phyloP scores from a whole-genome alignment of 305 asterid species.

The Solanum hybrid region DNA sequence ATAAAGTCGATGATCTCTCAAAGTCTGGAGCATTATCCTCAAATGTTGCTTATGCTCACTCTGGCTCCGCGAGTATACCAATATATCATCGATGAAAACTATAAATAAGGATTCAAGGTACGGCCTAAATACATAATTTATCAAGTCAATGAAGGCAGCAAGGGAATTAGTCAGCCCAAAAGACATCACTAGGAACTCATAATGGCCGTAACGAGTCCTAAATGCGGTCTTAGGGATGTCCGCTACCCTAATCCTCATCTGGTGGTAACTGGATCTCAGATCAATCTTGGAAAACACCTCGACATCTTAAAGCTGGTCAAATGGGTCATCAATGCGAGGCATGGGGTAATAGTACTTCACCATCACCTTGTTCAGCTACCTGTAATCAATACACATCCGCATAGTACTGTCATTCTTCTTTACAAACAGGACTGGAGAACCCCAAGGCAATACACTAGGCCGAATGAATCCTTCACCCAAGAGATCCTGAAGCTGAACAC shows the following conservation, averaged over 20 bases:
- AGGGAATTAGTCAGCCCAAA: background rate
- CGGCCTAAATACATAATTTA: background rate
- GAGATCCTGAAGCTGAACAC: too few species aligned
- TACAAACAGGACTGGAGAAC: background rate
- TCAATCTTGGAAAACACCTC: too few species aligned
- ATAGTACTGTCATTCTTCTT: background rate
- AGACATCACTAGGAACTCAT: too few species aligned
- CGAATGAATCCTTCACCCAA: too few species aligned
- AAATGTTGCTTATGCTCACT: background rate
- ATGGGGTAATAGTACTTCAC: background rate
- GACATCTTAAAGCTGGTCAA: background rate
- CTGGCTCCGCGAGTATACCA: background rate
- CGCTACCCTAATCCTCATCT: too few species aligned
- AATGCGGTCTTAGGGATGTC: too few species aligned
- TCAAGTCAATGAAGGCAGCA: background rate
- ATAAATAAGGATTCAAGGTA: background rate
- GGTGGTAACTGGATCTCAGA: too few species aligned
- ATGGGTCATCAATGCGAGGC: background rate
- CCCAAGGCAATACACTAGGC: background rate
- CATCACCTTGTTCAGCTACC: background rate
- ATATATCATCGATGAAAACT: background rate
- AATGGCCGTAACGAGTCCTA: too few species aligned
- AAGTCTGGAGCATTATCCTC: background rate
- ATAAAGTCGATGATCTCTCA: background rate
- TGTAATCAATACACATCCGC: background rate